Evolutionary conservation across 371 early-diverging fungal genomes (phyloP), one percentile per base, ranked within the genome.

Genomic region (Rhizomucor miehei): DNA sequence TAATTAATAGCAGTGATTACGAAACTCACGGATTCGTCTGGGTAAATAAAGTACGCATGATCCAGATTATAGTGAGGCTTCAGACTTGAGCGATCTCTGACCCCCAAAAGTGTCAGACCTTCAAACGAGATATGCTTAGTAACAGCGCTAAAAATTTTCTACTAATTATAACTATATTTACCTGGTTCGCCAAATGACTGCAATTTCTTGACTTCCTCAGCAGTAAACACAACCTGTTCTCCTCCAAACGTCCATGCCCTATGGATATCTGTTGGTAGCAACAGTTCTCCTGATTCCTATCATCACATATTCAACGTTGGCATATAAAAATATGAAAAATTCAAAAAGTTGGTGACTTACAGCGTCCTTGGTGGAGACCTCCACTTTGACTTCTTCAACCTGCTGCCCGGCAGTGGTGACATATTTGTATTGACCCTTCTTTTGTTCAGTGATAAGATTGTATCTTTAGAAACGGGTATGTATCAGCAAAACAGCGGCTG

Each of bases 1-100:
- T 9, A 21, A 16, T 44, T 40, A 24, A 6, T 17, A 10, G 35
- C 25, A 16, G 11, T 52, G 21, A 29, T 25, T 36, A 25, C n/a
- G 17, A 45, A 12, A 21, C 48, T 58, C 70, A 84, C 88, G 44
- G 44, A 56, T 59, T 92, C 90, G 59, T 91, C 89, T 0, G 93
- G 91, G 62, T 84, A 84, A 41, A 92, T 68, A 67, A 91, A 90
- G 47, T 75, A 64, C 9, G 87, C 65, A 62, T 87, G 86, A 14
- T 51, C 52, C 39, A 91, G 57, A 49, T 88, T 87, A 58, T 83
- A 69, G 44, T 87, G 59, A 44, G 62, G 52, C 41, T 69, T 67
- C 9, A 82, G 59, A 0, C 52, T 58, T 20, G 21, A 36, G 17
- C 34, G 57, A 6, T 72, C 67, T 52, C 82, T 85, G 65, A 89